Evolutionary conservation across 768 basidiomycete species (phyloP), one percentile per base, ranked within the genome.

Genomic region (Boletus vermiculosoides): DNA sequence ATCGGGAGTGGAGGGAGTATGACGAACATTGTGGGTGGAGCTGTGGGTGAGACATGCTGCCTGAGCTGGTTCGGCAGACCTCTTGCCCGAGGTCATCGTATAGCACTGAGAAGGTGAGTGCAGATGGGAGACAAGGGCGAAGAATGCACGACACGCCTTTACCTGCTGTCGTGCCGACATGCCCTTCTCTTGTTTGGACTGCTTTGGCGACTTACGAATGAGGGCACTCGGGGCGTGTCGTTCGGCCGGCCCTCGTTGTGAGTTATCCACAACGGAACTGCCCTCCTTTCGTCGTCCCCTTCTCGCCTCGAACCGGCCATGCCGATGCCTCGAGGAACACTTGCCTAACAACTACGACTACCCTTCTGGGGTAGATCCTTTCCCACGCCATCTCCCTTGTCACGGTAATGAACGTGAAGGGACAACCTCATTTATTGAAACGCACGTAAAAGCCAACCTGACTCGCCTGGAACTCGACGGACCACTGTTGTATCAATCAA

Each of bases 21-120:
- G 70, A 64, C 81, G 79, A 63, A 78, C 81, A 68, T 78, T 80
- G 70, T 81, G 82, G 50, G 76, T 77, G 64, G 80, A 75, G 68
- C 73, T 75, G 69, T 81, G 83, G 54, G 83, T 77, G 57, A 83
- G 80, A 77, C 83, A 86, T 57, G 80, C 76, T 50, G 65, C 54
- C 59, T 70, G 68, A 54, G 71, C 53, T 58, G 59, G 58, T 54
- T 70, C 68, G 62, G 65, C 65, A 60, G 68, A 54, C 61, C 62
- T 68, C 63, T 64, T 72, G 36, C 68, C 66, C 69, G 70, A 66
- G 66, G 72, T 58, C 71, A 72, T 72, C 67, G 71, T 73, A 61
- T 66, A 63, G 70, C 70, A 70, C 67, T 68, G 58, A 58, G 64
- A 63, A 20, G 71, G 57, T 59, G 62, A 66, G 70, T 63, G 65